Base-by-base conservation (phyloP, 1,284 basidiomycete species). In the Rhodotorula sp. region DNA sequence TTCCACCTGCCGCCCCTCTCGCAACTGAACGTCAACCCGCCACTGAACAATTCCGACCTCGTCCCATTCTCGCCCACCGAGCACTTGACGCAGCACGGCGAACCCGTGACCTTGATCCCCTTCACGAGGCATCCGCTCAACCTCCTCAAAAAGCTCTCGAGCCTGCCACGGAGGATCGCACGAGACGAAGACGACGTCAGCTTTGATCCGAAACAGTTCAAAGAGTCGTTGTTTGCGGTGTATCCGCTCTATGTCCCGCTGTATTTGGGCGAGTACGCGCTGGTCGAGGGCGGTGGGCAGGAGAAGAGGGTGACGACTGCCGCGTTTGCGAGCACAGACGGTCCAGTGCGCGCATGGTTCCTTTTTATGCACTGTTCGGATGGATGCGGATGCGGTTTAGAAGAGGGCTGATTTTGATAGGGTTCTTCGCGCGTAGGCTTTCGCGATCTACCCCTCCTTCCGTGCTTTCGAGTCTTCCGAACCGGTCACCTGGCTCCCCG, bases 211-310 rank as follows among this genome's bases (percentile, higher is more conserved):
- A 47, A 46, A 15, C 21, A 48, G 12, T 71, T 76, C 48, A 58
- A 69, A 10, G 39, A 64, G n/a, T 26, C 62, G 29, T 10, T 75
- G 14, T 69, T 70, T 18, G 69, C 71, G 0, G 66, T 56, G 10
- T 73, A 73, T 52, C 71, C 74, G 16, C n/a, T 69, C 2, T 73
- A 67, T 52, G 51, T 76, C 8, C 74, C 74, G 20, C 34, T 73
- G n/a, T 76, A 73, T 48, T 57, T 71, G 1, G 74, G 65, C 56
- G 74, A 76, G 54, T 73, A 52, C 20, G 73, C 68, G 58, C 34
- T 64, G 20, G 65, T 58, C 31, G 70, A 58, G 14, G 7, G 34
- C 23, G 26, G 39, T 23, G 46, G 34, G 10, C 63, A 62, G 26
- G 43, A 16, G 51, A 54, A 46, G 51, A 31, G 66, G 16, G 72